Percentiles rank a stretch among this genome's conserved stretches.
Evolutionary conservation across 768 basidiomycete genomes (phyloP).

Genomic region (Naganishia randhawae): DNA sequence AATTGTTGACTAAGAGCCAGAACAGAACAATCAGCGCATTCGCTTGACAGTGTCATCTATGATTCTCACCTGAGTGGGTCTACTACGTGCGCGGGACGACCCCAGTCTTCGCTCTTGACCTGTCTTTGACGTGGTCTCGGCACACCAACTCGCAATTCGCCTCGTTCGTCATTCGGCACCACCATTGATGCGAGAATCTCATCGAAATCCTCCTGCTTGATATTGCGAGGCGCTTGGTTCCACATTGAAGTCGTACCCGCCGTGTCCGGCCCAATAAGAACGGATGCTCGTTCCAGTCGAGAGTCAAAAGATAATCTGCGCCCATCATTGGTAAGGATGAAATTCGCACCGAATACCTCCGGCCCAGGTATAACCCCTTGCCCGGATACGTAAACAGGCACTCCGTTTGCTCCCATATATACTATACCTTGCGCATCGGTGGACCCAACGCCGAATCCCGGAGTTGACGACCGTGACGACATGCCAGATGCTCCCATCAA

Average conservation of each 20-base stretch:
- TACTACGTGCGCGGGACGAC: slow-evolving; percentile 13
- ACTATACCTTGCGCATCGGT: slow-evolving; percentile 1
- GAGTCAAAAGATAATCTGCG: slow-evolving; percentile 26
- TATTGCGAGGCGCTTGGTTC: not conserved
- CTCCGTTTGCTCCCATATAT: not conserved
- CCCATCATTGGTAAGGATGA: slow-evolving; percentile 29
- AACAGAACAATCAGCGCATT: not conserved
- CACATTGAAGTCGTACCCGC: not conserved
- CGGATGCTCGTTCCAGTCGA: slow-evolving; percentile 21
- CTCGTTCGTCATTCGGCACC: not conserved
- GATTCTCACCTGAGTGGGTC: slow-evolving; percentile 4
- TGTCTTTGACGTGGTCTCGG: slow-evolving; percentile 1
- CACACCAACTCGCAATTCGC: not conserved
- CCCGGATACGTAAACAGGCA: not conserved
- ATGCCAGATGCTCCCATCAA: slow-evolving; percentile 24
- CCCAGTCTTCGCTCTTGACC: slow-evolving; percentile 22
- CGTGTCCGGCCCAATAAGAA: slow-evolving; percentile 2
- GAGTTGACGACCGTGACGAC: slow-evolving; percentile 17
- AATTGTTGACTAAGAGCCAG: not conserved
- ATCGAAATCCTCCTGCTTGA: slow-evolving; percentile 17
- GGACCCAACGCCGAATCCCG: not conserved
- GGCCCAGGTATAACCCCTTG: slow-evolving; percentile 22
- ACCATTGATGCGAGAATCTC: slow-evolving; percentile 3
- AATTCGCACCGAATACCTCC: slow-evolving; percentile 26
- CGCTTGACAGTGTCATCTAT: not conserved